Conservation (phyloP, 2,329 filamentous ascomycete genomes). For the Verticillium nonalfalfae region DNA sequence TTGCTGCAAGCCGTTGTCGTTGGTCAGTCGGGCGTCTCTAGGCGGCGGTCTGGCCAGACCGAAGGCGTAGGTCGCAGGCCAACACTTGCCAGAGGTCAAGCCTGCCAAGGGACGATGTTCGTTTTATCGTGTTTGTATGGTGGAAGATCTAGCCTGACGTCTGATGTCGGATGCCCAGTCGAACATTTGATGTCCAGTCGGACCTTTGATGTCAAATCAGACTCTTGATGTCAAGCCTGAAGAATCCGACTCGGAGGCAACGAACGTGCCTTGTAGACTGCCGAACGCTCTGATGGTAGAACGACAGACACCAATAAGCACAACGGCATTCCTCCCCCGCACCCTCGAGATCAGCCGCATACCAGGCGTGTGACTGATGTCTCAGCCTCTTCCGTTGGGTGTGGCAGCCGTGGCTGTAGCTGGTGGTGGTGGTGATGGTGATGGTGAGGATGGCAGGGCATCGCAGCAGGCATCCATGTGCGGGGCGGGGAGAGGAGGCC, state of each 20-base stretch:
- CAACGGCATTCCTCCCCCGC: neutral
- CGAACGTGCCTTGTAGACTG: neutral
- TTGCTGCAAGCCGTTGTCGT: neutral
- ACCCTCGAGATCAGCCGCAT: neutral
- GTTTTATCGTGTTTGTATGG: neutral
- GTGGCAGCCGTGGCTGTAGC: neutral
- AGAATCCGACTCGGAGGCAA: no score
- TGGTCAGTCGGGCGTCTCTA: neutral
- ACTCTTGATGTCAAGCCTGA: no score
- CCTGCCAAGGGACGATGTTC: neutral
- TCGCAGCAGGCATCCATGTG: neutral
- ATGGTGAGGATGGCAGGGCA: neutral
- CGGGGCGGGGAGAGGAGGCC: neutral
- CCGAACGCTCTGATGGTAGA: neutral
- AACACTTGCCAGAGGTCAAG: neutral
- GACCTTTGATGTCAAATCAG: no score
- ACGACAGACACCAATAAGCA: neutral
- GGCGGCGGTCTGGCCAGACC: neutral
- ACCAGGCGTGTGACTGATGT: neutral
- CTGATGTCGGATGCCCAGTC: neutral
- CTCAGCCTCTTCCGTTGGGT: neutral
- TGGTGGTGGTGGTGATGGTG: neutral
- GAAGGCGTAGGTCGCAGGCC: neutral
- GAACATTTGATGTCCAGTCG: no score
- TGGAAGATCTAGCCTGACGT: neutral